These are phyloP conservation scores for Leccinum incarnatum DNA, from an alignment of 768 basidiomycete species.

Conservation along the genomic window DNA sequence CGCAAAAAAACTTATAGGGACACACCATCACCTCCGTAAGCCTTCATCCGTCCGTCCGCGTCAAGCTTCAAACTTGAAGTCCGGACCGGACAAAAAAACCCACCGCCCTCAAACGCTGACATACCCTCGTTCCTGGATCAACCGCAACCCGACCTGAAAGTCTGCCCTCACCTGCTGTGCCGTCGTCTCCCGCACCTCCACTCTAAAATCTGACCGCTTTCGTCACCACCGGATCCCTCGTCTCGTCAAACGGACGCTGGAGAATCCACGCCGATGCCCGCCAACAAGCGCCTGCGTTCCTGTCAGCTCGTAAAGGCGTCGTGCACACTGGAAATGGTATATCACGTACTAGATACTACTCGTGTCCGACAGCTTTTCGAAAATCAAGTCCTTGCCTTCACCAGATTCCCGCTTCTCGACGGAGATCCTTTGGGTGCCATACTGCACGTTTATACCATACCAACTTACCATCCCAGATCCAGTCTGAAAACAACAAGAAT, in stretches of 20 bases:
- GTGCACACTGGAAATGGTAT: constrained; percentile 26
- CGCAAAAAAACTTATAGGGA: constrained; percentile 25
- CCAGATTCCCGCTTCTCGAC: too few relatives aligned
- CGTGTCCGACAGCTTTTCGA: constrained; percentile 32
- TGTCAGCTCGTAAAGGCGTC: constrained; percentile 65
- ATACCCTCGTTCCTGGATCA: constrained; percentile 87
- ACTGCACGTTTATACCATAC: too few relatives aligned
- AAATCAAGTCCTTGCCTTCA: too few relatives aligned
- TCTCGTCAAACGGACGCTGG: constrained; percentile 74
- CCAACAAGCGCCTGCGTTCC: constrained; percentile 47
- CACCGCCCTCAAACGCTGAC: constrained; percentile 50
- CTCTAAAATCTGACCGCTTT: constrained; percentile 81
- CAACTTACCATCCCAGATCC: too few relatives aligned
- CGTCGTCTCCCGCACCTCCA: constrained; percentile 58
- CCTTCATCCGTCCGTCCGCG: constrained; percentile 17
- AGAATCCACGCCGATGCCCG: constrained; percentile 66
- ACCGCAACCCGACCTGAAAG: constrained; percentile 57
- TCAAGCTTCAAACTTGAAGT: background rate
- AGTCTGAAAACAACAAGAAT: too few relatives aligned
- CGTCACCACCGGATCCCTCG: constrained; percentile 50
- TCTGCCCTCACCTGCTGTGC: constrained; percentile 42
- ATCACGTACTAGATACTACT: constrained; percentile 17
- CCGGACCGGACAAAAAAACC: constrained; percentile 28
- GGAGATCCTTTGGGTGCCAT: too few relatives aligned
- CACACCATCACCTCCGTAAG: constrained; percentile 35